Evolutionary conservation across 352 stramenopile species (phyloP), one percentile per base, ranked within the genome.

Genomic region (Globisporangium paroecandrum): DNA sequence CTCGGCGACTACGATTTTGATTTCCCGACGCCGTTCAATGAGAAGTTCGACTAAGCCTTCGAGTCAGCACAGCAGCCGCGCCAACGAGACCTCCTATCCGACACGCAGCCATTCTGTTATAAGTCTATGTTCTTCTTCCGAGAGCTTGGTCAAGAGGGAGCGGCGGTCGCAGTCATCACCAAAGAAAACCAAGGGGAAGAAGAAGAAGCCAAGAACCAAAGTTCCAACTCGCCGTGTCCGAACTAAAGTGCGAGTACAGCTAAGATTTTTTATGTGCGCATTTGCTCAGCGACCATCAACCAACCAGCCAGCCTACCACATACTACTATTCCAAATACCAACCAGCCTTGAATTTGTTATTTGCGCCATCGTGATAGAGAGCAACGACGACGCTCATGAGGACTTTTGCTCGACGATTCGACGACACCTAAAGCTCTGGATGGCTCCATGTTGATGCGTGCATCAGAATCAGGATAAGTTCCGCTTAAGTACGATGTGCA

Each of bases 11-110:
- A 71, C 43, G 79, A 83, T 58, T 85, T 82, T 54, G 79, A 78
- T 12, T 89, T 85, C 62, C 71, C 71, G n/a, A 85, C 78, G n/a
- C 72, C 80, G 49, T 89, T 85, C 46, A 71, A 79, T 41, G 77
- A 89, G 65, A 89, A 89, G 70, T 89, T 87, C 62, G 79, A 88
- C 34, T 71, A 71, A 41, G 20, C n/a, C 41, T 49, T 49, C 7
- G 4, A n/a, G 41, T 46, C 41, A 49, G 4, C 5, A 9, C 41
- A 15, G 41, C 41, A 49, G 41, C 41, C 41, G 13, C 3, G n/a
- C 47, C 20, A 46, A 43, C n/a, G 15, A 10, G 4, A 49, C 41
- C 13, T 43, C 9, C 18, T 15, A 8, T 18, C 7, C 27, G 18
- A 4, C 54, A 41, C 6, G 15, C 54, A 49, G 13, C 54, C 34